Evolutionary conservation across 208 protist species (phyloP), one percentile per base, ranked within the genome.

Genomic region (Leptomonas pyrrhocoris): DNA sequence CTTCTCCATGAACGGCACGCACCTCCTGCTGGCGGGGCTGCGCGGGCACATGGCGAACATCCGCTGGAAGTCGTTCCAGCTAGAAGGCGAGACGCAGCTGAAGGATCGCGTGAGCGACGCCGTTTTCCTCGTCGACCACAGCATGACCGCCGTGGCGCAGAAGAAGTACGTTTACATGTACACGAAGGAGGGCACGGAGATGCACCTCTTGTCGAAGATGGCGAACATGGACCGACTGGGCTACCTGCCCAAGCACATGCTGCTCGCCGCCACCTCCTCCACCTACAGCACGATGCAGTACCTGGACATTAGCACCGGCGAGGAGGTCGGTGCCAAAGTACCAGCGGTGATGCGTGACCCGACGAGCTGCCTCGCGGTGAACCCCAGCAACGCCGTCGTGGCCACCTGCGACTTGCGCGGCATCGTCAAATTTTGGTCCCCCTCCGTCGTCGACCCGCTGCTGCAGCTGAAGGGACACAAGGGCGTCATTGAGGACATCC

Each of bases 101-200:
- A 86, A 96, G 77, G 97, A 99, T 71, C 91, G 92, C 19, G 77
- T 98, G 55, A 90, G 84, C 53, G 98, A 99, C 67, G 94, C 97
- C 31, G 84, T 89, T 49, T 99, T 98, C 67, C 88, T 99, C 31
- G 93, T 99, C 61, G 98, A 99, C 68, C 95, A 99, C 74, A 97
- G 94, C 43, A 97, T 99, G 93, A 96, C 98, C 55, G 98, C 98
- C 8, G 94, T 98, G 16, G 98, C 98, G 27, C 98, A 99, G 92
- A 98, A 99, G 72, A 98, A 99, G 81, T 98, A 98, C 76, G 91
- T 98, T 16, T 99, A 99, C 86, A 98, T 99, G 81, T 99, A 99
- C 88, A 98, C 99, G 67, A 94, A 96, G 55, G 87, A 97, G 31
- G 98, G 98, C 31, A 84, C 94, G 15, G 98, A 99, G 82, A 88